These are phyloP conservation scores for Setomelanomma holmii DNA, from an alignment of 2,329 filamentous ascomycete species.

Conservation along the genomic window DNA sequence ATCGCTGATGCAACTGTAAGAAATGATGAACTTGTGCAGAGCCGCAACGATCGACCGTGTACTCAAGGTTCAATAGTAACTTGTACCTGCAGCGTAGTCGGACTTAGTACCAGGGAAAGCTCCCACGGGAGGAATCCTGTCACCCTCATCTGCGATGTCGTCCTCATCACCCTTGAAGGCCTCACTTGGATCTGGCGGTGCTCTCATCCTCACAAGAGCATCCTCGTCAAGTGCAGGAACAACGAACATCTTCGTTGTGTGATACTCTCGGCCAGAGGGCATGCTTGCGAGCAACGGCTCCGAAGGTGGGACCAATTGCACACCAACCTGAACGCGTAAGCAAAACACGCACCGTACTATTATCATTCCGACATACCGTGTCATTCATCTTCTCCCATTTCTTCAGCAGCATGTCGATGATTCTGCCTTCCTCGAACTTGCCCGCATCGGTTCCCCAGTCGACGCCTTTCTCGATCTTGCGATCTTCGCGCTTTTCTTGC, in stretches of 20 bases:
- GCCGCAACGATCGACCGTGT: not conserved
- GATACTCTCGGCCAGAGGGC: constrained; percentile 88
- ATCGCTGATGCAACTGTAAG: no score
- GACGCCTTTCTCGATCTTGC: constrained; percentile 74
- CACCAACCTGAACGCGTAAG: constrained; percentile 68
- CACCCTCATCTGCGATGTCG: constrained; percentile 46
- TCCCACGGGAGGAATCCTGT: constrained; percentile 37
- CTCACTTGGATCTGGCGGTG: constrained; percentile 60
- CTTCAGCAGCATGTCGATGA: constrained; percentile 83
- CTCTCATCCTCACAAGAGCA: constrained; percentile 65
- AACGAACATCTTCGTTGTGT: constrained; percentile 72
- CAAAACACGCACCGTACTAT: not conserved
- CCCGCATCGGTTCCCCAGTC: constrained; percentile 85
- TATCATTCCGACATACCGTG: constrained; percentile 65
- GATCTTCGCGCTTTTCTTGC: constrained; percentile 79
- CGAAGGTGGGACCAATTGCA: constrained; percentile 75
- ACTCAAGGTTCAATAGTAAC: constrained; percentile 36
- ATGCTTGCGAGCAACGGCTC: constrained; percentile 77
- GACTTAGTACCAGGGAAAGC: constrained; percentile 46
- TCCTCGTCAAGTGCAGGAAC: constrained; percentile 70
- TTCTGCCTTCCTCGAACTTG: constrained; percentile 79
- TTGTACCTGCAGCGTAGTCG: constrained; percentile 39
- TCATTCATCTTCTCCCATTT: constrained; percentile 96
- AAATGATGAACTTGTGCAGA: not conserved
- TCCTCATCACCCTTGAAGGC: constrained; percentile 45